These are phyloP conservation scores for Quercus lobata DNA, from an alignment of 331 rosid species.

Conservation along the genomic window DNA sequence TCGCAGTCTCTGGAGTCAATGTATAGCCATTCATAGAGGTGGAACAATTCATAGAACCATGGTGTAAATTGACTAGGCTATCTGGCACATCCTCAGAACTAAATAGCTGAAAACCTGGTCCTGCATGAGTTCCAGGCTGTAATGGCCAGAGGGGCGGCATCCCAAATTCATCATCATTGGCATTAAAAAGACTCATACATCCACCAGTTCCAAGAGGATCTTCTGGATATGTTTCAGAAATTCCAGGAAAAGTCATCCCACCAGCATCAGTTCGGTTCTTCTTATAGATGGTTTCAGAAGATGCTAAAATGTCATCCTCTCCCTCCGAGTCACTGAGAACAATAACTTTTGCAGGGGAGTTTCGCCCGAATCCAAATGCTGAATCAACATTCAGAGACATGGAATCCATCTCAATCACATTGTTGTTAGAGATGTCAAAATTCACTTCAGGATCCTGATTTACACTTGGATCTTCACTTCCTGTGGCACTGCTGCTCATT, in stretches of 20 bases:
- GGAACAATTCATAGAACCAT: constrained; percentile 62
- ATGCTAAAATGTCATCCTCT: constrained; percentile 51
- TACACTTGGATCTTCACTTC: constrained; percentile 90
- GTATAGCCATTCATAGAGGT: constrained; percentile 75
- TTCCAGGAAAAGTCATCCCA: constrained; percentile 52
- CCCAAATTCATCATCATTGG: constrained; percentile 63
- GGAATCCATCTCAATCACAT: constrained; percentile 79
- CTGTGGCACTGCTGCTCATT: constrained; percentile 96
- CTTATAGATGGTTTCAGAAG: constrained; percentile 42
- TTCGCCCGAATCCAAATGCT: constrained; percentile 49
- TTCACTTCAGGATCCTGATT: constrained; percentile 75
- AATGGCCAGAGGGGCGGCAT: constrained; percentile 59
- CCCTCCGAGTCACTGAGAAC: constrained; percentile 94
- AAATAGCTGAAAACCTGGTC: constrained; percentile 78
- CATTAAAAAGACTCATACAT: constrained; percentile 64
- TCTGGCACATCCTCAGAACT: constrained; percentile 72
- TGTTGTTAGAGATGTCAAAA: constrained; percentile 55
- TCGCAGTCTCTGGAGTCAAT: constrained; percentile 52
- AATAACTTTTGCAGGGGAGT: constrained; percentile 63
- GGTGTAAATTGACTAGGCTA: constrained; percentile 56
- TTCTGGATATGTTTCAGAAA: constrained; percentile 60
- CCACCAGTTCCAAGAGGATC: constrained; percentile 59
- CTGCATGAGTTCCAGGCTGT: constrained; percentile 67
- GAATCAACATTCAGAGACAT: constrained; percentile 58
- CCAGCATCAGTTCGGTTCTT: constrained; percentile 46